A percentile compares a stretch with the other conserved stretches of the same genome.
phyloP scores from a whole-genome alignment of 805 yeast species.

The Barnettozyma pratensis region DNA sequence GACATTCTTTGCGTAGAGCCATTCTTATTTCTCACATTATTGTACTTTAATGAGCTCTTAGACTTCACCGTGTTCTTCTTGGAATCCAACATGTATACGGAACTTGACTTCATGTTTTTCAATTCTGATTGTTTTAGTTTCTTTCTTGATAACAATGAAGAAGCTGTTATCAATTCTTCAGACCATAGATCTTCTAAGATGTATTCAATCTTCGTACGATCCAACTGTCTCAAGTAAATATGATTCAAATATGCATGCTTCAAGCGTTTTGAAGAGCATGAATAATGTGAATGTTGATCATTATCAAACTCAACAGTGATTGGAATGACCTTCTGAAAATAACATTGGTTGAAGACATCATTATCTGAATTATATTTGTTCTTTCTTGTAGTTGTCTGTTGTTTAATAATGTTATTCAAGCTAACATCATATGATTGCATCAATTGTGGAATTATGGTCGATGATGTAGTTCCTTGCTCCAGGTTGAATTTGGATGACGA shows the following conservation, averaged over 20 bases:
- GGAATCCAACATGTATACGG: background rate
- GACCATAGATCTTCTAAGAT: conserved; percentile 30
- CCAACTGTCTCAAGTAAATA: conserved; percentile 13
- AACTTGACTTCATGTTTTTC: background rate
- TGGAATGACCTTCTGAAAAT: conserved; percentile 23
- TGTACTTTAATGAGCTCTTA: background rate
- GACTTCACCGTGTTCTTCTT: background rate
- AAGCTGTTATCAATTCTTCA: conserved; percentile 21
- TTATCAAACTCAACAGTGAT: conserved; percentile 14
- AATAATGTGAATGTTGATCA: conserved; percentile 6
- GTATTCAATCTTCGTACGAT: conserved; percentile 25
- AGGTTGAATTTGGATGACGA: conserved; percentile 19
- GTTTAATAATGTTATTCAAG: conserved; percentile 12
- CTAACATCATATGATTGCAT: conserved; percentile 20
- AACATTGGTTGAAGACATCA: conserved; percentile 17
- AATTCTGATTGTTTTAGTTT: background rate
- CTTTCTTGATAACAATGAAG: background rate
- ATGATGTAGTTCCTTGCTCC: conserved; percentile 19
- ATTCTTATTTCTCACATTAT: too few relatives aligned
- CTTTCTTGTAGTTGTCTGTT: background rate
- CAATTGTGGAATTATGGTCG: conserved; percentile 17
- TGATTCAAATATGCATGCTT: background rate
- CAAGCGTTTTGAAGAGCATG: conserved; percentile 3
- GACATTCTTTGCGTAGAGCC: conserved; percentile 6
- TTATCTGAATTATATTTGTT: conserved; percentile 1